phyloP scores from a whole-genome alignment of 768 basidiomycete genomes.

The Tubosaeta sp. region DNA sequence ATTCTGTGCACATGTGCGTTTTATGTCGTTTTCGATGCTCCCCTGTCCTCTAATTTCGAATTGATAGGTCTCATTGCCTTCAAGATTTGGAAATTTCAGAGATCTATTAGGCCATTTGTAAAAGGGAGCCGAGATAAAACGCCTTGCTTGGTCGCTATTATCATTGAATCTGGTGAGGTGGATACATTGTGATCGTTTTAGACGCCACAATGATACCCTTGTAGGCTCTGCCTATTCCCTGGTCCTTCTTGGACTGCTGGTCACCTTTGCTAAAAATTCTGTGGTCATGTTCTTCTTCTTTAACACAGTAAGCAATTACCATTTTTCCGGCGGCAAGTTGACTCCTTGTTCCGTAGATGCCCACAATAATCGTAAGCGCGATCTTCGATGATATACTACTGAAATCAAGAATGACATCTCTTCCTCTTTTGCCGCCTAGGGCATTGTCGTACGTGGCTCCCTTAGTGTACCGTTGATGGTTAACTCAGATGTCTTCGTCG shows the following conservation, averaged over 20 bases:
- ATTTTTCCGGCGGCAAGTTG: not conserved
- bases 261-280: not conserved
- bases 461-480: not conserved
- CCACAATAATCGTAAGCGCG: conserved; percentile 8
- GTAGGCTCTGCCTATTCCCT: not conserved
- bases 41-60: not conserved
- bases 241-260: conserved; percentile 14
- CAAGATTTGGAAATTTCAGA: not conserved
- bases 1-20: not conserved
- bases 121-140: not conserved
- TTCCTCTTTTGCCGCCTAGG: not conserved
- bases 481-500: not conserved
- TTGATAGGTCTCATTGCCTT: not conserved
- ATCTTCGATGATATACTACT: not conserved
- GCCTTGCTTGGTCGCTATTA: not conserved
- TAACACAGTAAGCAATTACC: conserved; percentile 6
- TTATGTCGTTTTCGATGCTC: too few species aligned
- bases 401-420: too few species aligned
- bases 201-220: not conserved
- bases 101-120: not conserved
- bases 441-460: conserved; percentile 15
- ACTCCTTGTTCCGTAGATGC: not conserved
- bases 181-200: not conserved
- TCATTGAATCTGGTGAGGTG: not conserved
- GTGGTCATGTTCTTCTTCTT: conserved; percentile 6